These are phyloP conservation scores for Cornus controversa DNA, from an alignment of 148 eudicot species.

Conservation along the genomic window DNA sequence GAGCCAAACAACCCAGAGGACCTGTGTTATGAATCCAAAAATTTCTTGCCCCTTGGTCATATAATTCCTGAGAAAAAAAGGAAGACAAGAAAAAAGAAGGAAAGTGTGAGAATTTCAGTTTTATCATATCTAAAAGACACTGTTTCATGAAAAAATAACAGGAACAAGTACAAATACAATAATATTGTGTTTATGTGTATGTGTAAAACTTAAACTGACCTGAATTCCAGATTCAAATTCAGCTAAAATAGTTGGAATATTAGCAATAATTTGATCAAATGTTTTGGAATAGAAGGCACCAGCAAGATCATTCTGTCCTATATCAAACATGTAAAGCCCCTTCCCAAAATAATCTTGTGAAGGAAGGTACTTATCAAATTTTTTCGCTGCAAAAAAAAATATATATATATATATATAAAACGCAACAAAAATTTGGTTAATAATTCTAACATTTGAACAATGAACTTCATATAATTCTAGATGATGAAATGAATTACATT, in stretches of 20 bases:
- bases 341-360: conserved; percentile 58
- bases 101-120: neutral
- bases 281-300: conserved; percentile 84
- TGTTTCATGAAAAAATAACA: neutral
- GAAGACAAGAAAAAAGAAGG: neutral
- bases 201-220: conserved; percentile 31
- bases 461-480: neutral
- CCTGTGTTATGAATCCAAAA: conserved; percentile 97
- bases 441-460: neutral
- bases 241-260: conserved; percentile 64
- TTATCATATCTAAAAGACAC: neutral
- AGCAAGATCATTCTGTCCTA: conserved; percentile 93
- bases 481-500: conserved; percentile 31
- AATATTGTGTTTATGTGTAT: too few species aligned
- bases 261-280: conserved; percentile 76
- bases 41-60: conserved; percentile 79
- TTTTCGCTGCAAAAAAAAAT: conserved; percentile 53
- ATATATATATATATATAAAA: too few species aligned
- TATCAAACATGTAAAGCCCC: conserved; percentile 89
- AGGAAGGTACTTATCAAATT: conserved; percentile 66
- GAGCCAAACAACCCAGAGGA: conserved; percentile 88
- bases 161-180: neutral
- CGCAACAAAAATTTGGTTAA: neutral
- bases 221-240: conserved; percentile 76
- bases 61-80: conserved; percentile 44